These are phyloP conservation scores for Aspergillus fructus DNA, from an alignment of 2,329 filamentous ascomycete genomes.

Conservation along the genomic window DNA sequence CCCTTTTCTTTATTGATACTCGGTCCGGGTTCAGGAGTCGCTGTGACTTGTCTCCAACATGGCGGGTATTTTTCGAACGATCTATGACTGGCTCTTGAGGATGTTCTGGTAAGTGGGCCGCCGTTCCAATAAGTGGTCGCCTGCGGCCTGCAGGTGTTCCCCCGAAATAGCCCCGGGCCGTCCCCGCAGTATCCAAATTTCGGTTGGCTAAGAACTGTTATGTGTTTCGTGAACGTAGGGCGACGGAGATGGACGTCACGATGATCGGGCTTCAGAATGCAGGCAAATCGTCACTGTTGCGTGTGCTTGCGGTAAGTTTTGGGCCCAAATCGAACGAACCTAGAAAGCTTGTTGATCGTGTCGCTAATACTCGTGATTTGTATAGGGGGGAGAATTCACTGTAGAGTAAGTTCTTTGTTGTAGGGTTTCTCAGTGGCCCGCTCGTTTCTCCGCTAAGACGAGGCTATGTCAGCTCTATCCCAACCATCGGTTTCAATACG, in stretches of 20 bases:
- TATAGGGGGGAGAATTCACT: slow-evolving; percentile 94
- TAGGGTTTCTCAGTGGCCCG: slow-evolving; percentile 6
- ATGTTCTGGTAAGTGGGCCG: slow-evolving; percentile 79
- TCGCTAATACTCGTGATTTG: slow-evolving; percentile 17
- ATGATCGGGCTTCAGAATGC: slow-evolving; percentile 99
- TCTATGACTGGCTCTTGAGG: slow-evolving; percentile 98
- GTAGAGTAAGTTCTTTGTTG: slow-evolving; percentile 74
- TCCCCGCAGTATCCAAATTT: slow-evolving; percentile 31
- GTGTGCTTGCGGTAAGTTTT: slow-evolving; percentile 84
- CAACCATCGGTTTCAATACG: slow-evolving; percentile 98
- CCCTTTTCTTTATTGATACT: slow-evolving; percentile 7
- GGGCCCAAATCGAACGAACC: neutral
- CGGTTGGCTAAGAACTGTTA: slow-evolving; percentile 20
- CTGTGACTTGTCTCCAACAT: slow-evolving; percentile 51
- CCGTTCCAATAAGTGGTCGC: slow-evolving; percentile 21
- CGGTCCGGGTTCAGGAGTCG: slow-evolving; percentile 1
- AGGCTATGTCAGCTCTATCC: slow-evolving; percentile 73
- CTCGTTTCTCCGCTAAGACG: slow-evolving; percentile 15
- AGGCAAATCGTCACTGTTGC: slow-evolving; percentile 91
- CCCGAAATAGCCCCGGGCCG: slow-evolving; percentile 33
- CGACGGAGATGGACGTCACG: slow-evolving; percentile 98
- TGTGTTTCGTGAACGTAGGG: slow-evolving; percentile 57
- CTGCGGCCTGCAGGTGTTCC: slow-evolving; percentile 17
- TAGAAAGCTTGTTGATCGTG: slow-evolving; percentile 14
- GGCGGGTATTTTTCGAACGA: slow-evolving; percentile 86